A percentile compares a stretch with the other conserved stretches of the same genome.
Evolutionary conservation across 2,329 filamentous ascomycete species (phyloP).

Genomic region (Fusarium burgessii): DNA sequence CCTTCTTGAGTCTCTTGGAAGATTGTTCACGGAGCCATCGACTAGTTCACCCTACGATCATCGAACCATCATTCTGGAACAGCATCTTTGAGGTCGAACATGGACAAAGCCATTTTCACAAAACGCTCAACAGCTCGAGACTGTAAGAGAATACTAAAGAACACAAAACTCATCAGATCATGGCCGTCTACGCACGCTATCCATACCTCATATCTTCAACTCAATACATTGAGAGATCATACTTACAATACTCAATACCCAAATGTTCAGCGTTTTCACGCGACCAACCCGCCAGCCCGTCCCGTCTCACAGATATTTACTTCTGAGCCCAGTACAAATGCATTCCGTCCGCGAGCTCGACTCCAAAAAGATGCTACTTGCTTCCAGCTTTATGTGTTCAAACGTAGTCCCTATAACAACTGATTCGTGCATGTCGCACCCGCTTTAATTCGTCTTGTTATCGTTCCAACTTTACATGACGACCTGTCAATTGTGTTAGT

Average conservation of each 20-base stretch:
- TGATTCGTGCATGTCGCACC: not conserved
- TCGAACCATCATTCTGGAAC: not conserved
- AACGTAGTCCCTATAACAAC: constrained; percentile 7
- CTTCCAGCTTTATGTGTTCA: constrained; percentile 27
- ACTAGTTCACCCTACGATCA: not conserved
- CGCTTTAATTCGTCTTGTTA: not conserved
- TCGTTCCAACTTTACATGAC: constrained; percentile 41
- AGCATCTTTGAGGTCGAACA: not conserved
- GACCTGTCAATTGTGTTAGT: constrained; percentile 36
- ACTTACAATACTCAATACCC: constrained; percentile 32
- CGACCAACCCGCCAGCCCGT: constrained; percentile 14
- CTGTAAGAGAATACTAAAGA: not conserved
- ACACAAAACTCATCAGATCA: not conserved
- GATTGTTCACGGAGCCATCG: not conserved
- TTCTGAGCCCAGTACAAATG: constrained; percentile 31
- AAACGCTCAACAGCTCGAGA: not conserved
- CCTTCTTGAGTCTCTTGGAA: not conserved
- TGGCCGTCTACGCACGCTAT: constrained; percentile 12
- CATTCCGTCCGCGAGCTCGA: constrained; percentile 32
- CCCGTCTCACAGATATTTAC: constrained; percentile 24
- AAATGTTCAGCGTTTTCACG: constrained; percentile 22
- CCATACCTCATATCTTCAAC: constrained; percentile 12
- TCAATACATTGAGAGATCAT: constrained; percentile 28
- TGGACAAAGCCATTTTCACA: not conserved
- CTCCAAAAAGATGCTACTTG: constrained; percentile 34